Conservation (phyloP, 768 basidiomycete genomes). For the Brasilioporus rufonigricans region DNA sequence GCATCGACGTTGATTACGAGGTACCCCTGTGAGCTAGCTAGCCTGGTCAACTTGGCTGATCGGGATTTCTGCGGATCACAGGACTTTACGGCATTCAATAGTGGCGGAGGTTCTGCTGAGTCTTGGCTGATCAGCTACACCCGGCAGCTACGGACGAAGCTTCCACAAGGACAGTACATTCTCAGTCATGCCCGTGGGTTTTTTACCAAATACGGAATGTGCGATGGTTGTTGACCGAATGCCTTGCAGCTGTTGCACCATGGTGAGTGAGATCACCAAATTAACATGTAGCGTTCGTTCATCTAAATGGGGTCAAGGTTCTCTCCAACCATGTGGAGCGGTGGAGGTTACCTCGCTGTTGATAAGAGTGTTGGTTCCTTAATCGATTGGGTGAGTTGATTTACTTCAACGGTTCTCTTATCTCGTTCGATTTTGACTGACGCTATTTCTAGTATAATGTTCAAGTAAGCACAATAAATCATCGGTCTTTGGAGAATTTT, state of each 20-base stretch:
- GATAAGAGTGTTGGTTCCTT: slow-evolving; percentile 35
- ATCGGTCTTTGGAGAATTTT: too few relatives aligned
- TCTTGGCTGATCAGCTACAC: slow-evolving; percentile 33
- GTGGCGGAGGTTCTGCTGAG: slow-evolving; percentile 37
- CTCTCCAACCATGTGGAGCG: slow-evolving; percentile 17
- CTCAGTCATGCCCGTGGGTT: slow-evolving; percentile 35
- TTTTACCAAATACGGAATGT: not conserved
- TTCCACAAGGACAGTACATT: slow-evolving; percentile 34
- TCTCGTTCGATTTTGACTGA: not conserved
- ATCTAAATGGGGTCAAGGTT: slow-evolving; percentile 10
- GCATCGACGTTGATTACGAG: slow-evolving; percentile 56
- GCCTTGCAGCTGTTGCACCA: slow-evolving; percentile 14
- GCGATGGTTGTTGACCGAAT: not conserved
- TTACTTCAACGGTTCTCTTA: too few relatives aligned
- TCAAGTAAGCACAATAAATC: slow-evolving; percentile 26
- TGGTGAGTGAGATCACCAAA: slow-evolving; percentile 8
- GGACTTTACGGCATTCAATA: slow-evolving; percentile 34
- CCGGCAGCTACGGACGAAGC: slow-evolving; percentile 26
- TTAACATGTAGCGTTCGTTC: not conserved
- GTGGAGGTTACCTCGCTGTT: slow-evolving; percentile 37
- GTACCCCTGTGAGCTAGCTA: slow-evolving; percentile 6
- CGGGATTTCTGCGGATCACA: not conserved
- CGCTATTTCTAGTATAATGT: slow-evolving; percentile 32
- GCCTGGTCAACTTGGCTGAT: not conserved
- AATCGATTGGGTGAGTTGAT: not conserved